These are phyloP conservation scores for Dactylellina drechsleri DNA, from an alignment of 2,329 filamentous ascomycete genomes.

Conservation along the genomic window DNA sequence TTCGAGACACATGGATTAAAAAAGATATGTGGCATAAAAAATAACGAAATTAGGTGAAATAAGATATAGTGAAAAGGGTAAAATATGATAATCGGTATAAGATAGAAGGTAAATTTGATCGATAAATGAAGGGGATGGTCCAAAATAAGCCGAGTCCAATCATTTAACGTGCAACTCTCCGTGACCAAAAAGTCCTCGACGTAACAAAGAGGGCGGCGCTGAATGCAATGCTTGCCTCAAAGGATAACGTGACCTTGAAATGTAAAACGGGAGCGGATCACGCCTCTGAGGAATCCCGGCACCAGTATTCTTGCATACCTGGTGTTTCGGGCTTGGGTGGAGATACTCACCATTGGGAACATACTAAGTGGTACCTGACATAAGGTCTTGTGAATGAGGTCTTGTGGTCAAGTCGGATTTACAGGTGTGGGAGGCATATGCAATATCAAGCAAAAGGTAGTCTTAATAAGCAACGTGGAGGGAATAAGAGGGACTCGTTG, in stretches of 20 bases:
- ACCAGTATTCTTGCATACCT: constrained; percentile 32
- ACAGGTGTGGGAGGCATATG: constrained; percentile 54
- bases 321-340: constrained; percentile 18
- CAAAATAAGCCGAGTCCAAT: constrained; percentile 25
- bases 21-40: constrained; percentile 37
- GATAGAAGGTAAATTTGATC: constrained; percentile 38
- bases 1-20: constrained; percentile 26
- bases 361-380: constrained; percentile 50
- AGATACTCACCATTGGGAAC: constrained; percentile 49
- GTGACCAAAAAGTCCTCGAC: constrained; percentile 17
- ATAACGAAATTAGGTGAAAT: constrained; percentile 46
- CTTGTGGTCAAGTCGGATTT: constrained; percentile 54
- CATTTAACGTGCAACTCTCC: constrained; percentile 40
- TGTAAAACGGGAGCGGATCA: constrained; percentile 47
- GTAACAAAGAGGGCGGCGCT: constrained; percentile 13
- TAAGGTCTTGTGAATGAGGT: constrained; percentile 55
- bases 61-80: constrained; percentile 35
- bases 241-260: constrained; percentile 47
- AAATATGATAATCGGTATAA: constrained; percentile 35
- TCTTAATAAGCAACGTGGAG: constrained; percentile 54
- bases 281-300: constrained; percentile 33
- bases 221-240: constrained; percentile 42
- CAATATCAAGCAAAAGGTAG: constrained; percentile 50
- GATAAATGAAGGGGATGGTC: constrained; percentile 43
- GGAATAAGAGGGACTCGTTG: constrained; percentile 16